Evolutionary conservation across 306 rosid genomes (phyloP), one percentile per base, ranked within the genome.

Genomic region (Fragaria ananassa): DNA sequence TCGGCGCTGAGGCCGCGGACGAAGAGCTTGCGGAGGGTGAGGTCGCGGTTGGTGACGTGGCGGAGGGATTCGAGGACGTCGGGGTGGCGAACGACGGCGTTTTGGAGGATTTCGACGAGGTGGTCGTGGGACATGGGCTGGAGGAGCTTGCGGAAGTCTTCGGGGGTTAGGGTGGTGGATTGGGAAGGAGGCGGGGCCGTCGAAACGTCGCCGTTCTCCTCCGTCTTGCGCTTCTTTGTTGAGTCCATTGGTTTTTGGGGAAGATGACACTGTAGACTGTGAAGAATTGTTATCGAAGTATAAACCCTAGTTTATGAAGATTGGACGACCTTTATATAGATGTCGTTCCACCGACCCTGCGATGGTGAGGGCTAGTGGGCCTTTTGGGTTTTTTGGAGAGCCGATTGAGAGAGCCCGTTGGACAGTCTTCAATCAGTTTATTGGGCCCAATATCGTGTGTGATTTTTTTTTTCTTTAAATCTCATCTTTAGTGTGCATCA

Each of bases 1-100:
- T 90, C 96, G 81, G 87, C 85, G 1, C 89, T 88, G 11, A 90
- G 91, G n/a, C 96, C 96, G 1, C 96, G 93, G 77, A 90, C 69
- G 79, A 90, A 90, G 14, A 90, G 87, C 81, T 90, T 90, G 1
- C 96, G 96, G 78, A 85, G 96, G 19, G 96, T 63, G 37, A 85
- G 58, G 37, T 88, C 93, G 0, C 88, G 54, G 53, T 88, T 91
- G 0, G 87, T 88, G 14, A 83, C 29, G 35, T 86, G 58, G 4
- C 96, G 87, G 11, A 81, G 85, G 51, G 88, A 76, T 34, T 83
- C 66, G 18, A 90, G 91, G 13, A 90, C 88, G 72, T 90, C 93
- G 6, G 77, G 50, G 63, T 90, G 93, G 73, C 86, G 88, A 0
- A 69, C 76, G 50, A 80, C 83, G 54, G 96, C 93, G 61, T 79